Conservation (phyloP, 2,329 filamentous ascomycete species). For the Microsporum ferrugineum region DNA sequence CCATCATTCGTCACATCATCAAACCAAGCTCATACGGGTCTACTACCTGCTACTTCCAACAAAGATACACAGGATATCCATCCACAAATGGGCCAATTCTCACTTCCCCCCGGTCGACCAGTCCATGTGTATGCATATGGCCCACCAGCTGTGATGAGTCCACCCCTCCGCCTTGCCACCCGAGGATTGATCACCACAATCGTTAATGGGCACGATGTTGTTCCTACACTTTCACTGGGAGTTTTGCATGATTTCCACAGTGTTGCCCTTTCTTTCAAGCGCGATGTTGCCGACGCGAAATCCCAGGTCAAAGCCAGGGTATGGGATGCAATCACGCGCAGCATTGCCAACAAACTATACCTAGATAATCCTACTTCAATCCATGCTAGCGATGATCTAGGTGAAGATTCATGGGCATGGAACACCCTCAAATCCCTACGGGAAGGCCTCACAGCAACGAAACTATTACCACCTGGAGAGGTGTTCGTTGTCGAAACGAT, state of each 20-base stretch:
- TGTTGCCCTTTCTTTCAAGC: conserved; percentile 60
- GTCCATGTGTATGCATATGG: conserved; percentile 74
- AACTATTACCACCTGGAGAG: conserved; percentile 64
- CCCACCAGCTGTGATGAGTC: conserved; percentile 60
- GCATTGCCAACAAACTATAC: conserved; percentile 52
- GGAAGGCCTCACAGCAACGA: conserved; percentile 55
- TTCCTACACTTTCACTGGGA: conserved; percentile 62
- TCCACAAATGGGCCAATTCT: conserved; percentile 26
- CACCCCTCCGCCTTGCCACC: conserved; percentile 57
- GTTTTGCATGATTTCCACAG: conserved; percentile 65
- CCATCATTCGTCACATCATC: conserved; percentile 53
- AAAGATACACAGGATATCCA: conserved; percentile 9
- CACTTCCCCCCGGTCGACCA: conserved; percentile 54
- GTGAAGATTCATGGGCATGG: conserved; percentile 59
- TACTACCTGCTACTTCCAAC: conserved; percentile 16
- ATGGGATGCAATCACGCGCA: conserved; percentile 53
- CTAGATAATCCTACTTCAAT: conserved; percentile 35
- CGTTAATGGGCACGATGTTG: conserved; percentile 61
- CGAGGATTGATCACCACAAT: conserved; percentile 63
- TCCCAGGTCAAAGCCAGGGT: conserved; percentile 55
- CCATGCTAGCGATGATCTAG: conserved; percentile 40
- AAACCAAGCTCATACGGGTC: conserved; percentile 25
- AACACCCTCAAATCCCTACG: conserved; percentile 55
- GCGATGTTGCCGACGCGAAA: conserved; percentile 56
- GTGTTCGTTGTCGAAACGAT: conserved; percentile 62